Conservation (phyloP, 805 yeast species). For the Clavispora santaluciae region DNA sequence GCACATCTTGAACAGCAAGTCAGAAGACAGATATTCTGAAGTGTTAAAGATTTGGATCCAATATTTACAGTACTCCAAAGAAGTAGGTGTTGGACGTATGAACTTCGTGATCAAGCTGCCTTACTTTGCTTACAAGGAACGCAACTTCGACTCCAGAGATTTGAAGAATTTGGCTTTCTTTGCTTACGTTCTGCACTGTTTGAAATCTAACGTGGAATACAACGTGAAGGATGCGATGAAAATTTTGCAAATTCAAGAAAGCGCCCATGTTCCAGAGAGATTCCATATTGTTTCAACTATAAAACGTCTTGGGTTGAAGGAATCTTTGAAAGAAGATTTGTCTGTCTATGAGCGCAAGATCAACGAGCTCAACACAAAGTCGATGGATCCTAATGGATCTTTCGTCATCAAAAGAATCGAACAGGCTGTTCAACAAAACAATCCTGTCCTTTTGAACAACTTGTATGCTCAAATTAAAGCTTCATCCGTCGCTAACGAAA, state of each 20-base stretch:
- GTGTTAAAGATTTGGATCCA: slow-evolving; percentile 33
- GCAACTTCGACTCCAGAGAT: slow-evolving; percentile 13
- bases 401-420: slow-evolving; percentile 20
- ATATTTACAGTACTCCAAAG: slow-evolving; percentile 22
- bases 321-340: slow-evolving; percentile 6
- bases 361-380: slow-evolving; percentile 13
- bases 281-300: slow-evolving; percentile 17
- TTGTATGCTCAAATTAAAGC: slow-evolving; percentile 23
- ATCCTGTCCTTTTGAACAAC: slow-evolving; percentile 16
- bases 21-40: slow-evolving; percentile 15
- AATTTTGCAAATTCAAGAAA: slow-evolving; percentile 22
- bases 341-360: slow-evolving; percentile 2
- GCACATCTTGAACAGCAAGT: slow-evolving; percentile 12
- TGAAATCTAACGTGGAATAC: slow-evolving; percentile 19
- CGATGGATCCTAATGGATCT: slow-evolving; percentile 32
- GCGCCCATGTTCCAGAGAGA: slow-evolving; percentile 15
- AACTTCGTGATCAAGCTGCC: slow-evolving; percentile 4
- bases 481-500: slow-evolving; percentile 21
- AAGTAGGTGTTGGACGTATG: slow-evolving; percentile 5
- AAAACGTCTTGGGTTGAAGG: slow-evolving; percentile 10
- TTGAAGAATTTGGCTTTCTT: slow-evolving; percentile 27
- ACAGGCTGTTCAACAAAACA: slow-evolving; percentile 15
- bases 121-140: slow-evolving; percentile 6
- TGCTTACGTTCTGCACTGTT: slow-evolving; percentile 29
- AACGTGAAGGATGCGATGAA: slow-evolving; percentile 21